A percentile compares a stretch with the other conserved stretches of the same genome.
Conservation (phyloP, 306 rosid species). For the Quercus wislizeni region DNA sequence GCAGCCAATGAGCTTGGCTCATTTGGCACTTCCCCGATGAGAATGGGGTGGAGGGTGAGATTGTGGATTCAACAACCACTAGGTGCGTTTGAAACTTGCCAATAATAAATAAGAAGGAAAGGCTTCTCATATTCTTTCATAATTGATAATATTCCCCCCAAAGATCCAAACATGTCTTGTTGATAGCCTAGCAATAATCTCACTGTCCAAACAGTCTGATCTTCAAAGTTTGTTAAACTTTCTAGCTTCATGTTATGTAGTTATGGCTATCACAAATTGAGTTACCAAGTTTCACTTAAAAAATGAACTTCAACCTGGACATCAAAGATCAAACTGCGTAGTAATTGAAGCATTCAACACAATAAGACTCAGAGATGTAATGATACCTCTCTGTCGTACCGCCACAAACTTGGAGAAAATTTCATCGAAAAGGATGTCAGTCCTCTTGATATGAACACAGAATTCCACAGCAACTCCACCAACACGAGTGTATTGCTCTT, state of each 20-base stretch:
- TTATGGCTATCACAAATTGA: neutral
- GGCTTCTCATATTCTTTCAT: neutral
- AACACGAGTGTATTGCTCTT: constrained; percentile 89
- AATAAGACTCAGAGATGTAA: constrained; percentile 13
- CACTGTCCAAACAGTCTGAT: neutral
- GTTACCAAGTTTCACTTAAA: neutral
- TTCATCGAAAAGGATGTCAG: constrained; percentile 92
- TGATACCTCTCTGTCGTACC: constrained; percentile 82
- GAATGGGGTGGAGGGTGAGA: too few relatives aligned
- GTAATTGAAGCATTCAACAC: constrained; percentile 1
- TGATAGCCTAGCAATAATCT: neutral
- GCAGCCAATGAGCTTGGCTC: too few relatives aligned
- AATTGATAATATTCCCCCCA: neutral
- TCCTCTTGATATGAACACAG: constrained; percentile 91
- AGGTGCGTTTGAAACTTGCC: too few relatives aligned
- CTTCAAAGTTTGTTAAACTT: neutral
- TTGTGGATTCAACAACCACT: too few relatives aligned
- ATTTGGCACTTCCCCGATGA: too few relatives aligned
- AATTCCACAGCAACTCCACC: constrained; percentile 99
- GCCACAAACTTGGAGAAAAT: constrained; percentile 75
- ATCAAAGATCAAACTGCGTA: constrained; percentile 2
- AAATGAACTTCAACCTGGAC: neutral
- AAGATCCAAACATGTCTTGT: neutral
- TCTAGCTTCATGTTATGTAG: neutral
- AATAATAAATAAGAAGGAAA: too few relatives aligned